A percentile compares a stretch with the other conserved stretches of the same genome.
Evolutionary conservation across 139 green algal genomes (phyloP).

Genomic region (Tetradesmus lagerheimii): DNA sequence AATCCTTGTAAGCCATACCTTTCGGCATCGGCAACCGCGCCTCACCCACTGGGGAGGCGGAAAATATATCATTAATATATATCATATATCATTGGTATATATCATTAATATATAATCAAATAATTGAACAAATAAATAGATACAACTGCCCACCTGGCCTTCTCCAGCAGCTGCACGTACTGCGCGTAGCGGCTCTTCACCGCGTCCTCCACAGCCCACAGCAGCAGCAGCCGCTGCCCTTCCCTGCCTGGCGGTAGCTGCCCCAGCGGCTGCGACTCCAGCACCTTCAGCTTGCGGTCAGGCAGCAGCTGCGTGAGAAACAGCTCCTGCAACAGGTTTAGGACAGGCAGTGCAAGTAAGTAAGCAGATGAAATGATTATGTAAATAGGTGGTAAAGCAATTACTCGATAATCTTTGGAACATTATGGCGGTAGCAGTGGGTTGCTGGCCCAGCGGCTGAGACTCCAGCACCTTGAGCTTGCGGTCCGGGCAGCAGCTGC

Average conservation of each 20-base stretch:
- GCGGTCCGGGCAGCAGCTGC: too few relatives aligned
- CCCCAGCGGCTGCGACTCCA: conserved; percentile 74
- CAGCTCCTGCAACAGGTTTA: conserved; percentile 69
- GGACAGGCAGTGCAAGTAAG: too few relatives aligned
- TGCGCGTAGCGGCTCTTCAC: conserved; percentile 81
- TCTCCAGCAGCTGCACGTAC: conserved; percentile 76
- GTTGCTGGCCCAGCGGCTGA: conserved; percentile 66
- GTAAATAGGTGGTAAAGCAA: too few relatives aligned
- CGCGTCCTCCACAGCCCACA: conserved; percentile 88
- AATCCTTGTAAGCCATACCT: too few relatives aligned
- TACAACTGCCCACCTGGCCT: conserved; percentile 26
- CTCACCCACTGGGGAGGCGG: too few relatives aligned
- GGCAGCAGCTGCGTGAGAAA: conserved; percentile 88
- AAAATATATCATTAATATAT: too few relatives aligned
- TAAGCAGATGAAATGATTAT: too few relatives aligned
- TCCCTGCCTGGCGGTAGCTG: conserved; percentile 62
- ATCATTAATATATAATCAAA: too few relatives aligned
- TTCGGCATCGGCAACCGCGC: too few relatives aligned
- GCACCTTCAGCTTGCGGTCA: conserved; percentile 84
- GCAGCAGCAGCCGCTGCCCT: conserved; percentile 76
- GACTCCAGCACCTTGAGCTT: too few relatives aligned
- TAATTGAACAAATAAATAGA: neutral
- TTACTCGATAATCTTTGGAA: too few relatives aligned
- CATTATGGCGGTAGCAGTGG: neutral
- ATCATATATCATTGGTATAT: too few relatives aligned